Conservation (phyloP, 2,329 filamentous ascomycete species). For the Aureobasidium melanogenum region DNA sequence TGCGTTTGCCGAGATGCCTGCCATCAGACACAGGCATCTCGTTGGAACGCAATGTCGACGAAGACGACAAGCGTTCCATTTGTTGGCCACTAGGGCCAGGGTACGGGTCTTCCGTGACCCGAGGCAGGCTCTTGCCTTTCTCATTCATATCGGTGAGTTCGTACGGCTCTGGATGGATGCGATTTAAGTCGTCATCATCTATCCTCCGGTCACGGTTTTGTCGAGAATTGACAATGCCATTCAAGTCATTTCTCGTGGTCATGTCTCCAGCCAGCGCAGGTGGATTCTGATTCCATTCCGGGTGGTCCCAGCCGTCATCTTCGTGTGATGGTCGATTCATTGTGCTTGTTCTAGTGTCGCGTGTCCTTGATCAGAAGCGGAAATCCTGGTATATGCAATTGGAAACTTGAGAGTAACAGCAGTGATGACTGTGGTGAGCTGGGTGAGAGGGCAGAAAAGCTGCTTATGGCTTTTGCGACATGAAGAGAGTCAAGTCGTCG, state of each 20-base stretch:
- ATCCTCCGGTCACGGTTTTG: slow-evolving; percentile 38
- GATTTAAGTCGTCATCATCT: slow-evolving; percentile 22
- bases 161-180: slow-evolving; percentile 18
- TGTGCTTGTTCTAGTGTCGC: slow-evolving; percentile 1
- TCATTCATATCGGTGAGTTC: not conserved
- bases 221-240: slow-evolving; percentile 50
- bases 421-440: not conserved
- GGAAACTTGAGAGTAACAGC: not conserved
- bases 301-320: slow-evolving; percentile 41
- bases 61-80: not conserved
- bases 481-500: not conserved
- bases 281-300: slow-evolving; percentile 54
- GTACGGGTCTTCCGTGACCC: slow-evolving; percentile 7
- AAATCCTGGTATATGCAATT: not conserved
- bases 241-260: slow-evolving; percentile 54
- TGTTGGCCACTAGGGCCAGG: slow-evolving; percentile 6
- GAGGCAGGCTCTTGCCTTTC: slow-evolving; percentile 3
- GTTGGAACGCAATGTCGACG: slow-evolving; percentile 16
- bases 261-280: slow-evolving; percentile 48
- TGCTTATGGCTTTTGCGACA: not conserved
- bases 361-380: not conserved
- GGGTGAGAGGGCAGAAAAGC: not conserved
- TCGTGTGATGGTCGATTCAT: slow-evolving; percentile 61
- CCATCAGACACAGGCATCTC: not conserved
- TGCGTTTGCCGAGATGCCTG: slow-evolving; percentile 1